Evolutionary conservation across 352 stramenopile species (phyloP).

Genomic region (Globisporangium iwayamae): DNA sequence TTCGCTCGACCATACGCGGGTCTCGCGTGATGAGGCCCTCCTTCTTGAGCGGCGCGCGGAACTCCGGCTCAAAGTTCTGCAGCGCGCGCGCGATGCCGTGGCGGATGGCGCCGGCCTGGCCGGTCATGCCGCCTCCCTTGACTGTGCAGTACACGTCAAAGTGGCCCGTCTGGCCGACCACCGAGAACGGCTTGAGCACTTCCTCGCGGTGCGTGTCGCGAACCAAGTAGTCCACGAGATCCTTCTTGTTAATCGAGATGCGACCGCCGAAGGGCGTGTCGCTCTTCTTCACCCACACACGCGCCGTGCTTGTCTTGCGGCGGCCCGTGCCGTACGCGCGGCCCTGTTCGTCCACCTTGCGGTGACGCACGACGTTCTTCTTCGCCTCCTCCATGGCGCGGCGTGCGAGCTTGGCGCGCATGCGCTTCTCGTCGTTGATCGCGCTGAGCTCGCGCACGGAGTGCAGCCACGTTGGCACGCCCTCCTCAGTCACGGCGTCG

Average conservation of each 20-base stretch:
- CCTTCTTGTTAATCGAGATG: constrained; percentile 93
- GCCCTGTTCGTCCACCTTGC: constrained; percentile 71
- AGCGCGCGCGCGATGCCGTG: constrained; percentile 92
- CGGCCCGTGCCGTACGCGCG: constrained; percentile 89
- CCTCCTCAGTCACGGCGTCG: constrained; percentile 70
- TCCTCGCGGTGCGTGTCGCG: constrained; percentile 89
- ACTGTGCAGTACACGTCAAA: constrained; percentile 93
- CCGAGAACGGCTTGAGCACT: constrained; percentile 78
- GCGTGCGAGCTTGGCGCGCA: constrained; percentile 62
- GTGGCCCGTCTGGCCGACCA: constrained; percentile 63
- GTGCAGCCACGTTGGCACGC: constrained; percentile 79
- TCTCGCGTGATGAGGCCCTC: constrained; percentile 93
- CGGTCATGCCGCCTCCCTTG: constrained; percentile 90
- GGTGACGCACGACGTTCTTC: constrained; percentile 68
- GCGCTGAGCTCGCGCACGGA: constrained; percentile 69
- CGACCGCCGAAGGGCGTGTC: constrained; percentile 74
- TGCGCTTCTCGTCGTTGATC: constrained; percentile 62
- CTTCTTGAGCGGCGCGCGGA: constrained; percentile 91
- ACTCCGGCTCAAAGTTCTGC: constrained; percentile 92
- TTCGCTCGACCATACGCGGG: constrained; percentile 94
- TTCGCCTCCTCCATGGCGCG: constrained; percentile 65
- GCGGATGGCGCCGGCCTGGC: constrained; percentile 92
- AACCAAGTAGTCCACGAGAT: constrained; percentile 92
- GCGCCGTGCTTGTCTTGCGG: constrained; percentile 92
- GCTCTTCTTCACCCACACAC: constrained; percentile 92